These are phyloP conservation scores for Erigeron philadelphicus DNA, from an alignment of 140 eudicot species.

Conservation along the genomic window DNA sequence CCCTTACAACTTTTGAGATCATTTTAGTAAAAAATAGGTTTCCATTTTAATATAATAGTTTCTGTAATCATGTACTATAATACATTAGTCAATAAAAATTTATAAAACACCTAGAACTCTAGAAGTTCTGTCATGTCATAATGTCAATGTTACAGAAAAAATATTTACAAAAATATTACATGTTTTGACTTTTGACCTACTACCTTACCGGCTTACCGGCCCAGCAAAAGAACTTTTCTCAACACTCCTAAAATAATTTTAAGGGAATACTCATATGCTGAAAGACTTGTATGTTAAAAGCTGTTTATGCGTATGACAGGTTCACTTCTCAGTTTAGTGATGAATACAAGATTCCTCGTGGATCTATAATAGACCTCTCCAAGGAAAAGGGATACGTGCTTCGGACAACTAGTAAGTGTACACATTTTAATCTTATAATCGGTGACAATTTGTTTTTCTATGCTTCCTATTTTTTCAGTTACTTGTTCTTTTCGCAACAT, in stretches of 20 bases:
- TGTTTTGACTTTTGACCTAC: too few relatives aligned
- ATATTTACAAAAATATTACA: too few relatives aligned
- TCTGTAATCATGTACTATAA: not conserved
- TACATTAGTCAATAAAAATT: not conserved
- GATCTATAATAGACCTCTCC: constrained; percentile 74
- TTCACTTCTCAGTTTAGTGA: constrained; percentile 86
- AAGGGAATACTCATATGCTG: not conserved
- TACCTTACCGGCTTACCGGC: too few relatives aligned
- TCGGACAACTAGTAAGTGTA: constrained; percentile 76
- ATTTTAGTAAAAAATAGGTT: not conserved
- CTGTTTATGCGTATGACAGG: constrained; percentile 33
- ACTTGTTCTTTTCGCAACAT: not conserved
- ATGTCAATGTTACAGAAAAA: too few relatives aligned
- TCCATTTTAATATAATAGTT: not conserved
- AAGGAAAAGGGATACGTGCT: constrained; percentile 68
- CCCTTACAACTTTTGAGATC: not conserved
- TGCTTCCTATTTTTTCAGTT: not conserved
- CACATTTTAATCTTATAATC: not conserved
- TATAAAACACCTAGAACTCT: not conserved
- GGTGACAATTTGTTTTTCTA: not conserved
- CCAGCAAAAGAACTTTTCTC: too few relatives aligned
- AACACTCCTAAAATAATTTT: too few relatives aligned
- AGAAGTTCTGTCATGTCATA: too few relatives aligned
- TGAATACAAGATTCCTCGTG: constrained; percentile 73
- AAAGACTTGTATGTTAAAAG: not conserved